Evolutionary conservation across 1,284 basidiomycete species (phyloP), one percentile per base, ranked within the genome.

Genomic region (Trametes versicolor): DNA sequence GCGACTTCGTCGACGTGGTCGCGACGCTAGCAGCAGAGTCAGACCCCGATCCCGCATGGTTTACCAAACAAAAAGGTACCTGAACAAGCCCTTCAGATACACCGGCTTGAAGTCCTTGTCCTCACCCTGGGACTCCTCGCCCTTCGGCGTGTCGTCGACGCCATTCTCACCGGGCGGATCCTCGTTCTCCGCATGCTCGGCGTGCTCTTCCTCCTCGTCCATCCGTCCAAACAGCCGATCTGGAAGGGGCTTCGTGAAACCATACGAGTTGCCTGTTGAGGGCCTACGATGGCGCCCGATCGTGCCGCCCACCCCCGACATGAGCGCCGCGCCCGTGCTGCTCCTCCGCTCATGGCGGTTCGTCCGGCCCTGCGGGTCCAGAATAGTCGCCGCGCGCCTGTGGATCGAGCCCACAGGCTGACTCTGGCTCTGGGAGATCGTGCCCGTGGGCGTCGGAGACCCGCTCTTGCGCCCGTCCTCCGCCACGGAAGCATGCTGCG

Each of bases 1-100:
- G 93, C 10, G 93, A 79, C 75, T 98, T 98, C 9, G 96, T 97
- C 39, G 95, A 94, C 0, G 97, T 99, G 12, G 97, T 99, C 36
- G 95, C 93, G 45, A 99, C 97, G 71, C 93, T 95, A 67, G 41
- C 64, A 47, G 43, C 41, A 53, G 7, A 13, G 45, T 65, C 45
- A 64, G 62, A 55, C 51, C 9, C 5, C 45, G 36, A 43, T 27
- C 39, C 2, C 21, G 12, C 21, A 23, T 17, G 23, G 17, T 23
- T 12, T 2, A 48, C 29, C 43, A 10, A 43, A 17, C 12, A 21
- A 36, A 52, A 45, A 81, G 86, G 62, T 68, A 93, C 87, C 93
- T 95, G 81, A 97, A 96, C 54, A 96, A 74, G 3, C 95, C 94
- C 78, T 96, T 97, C 73, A 97, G 80, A 78, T 94, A 96, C 29